phyloP scores from a whole-genome alignment of 2,329 filamentous ascomycete genomes.

The Calonectria crousiana region DNA sequence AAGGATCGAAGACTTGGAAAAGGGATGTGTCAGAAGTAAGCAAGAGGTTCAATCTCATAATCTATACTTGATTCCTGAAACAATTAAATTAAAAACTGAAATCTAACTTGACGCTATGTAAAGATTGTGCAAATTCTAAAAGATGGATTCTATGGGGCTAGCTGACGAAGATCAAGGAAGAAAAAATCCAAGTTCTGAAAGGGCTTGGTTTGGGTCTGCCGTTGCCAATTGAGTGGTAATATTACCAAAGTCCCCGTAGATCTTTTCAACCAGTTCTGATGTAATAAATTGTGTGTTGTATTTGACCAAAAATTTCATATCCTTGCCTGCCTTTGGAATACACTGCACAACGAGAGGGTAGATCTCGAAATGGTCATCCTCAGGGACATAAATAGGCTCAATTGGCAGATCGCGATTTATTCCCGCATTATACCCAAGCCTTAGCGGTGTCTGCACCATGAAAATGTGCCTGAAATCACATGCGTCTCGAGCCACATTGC shows the following conservation, averaged over 20 bases:
- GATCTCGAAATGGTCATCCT: not conserved
- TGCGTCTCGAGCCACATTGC: not conserved
- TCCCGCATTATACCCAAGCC: not conserved
- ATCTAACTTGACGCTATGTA: not conserved
- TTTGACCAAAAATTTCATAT: not conserved
- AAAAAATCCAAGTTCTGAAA: not conserved
- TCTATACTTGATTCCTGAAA: not conserved
- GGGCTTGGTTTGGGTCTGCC: not conserved
- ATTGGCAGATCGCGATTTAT: not conserved
- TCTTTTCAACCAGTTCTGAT: not conserved
- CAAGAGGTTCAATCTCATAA: no score
- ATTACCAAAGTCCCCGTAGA: not conserved
- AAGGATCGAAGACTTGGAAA: not conserved
- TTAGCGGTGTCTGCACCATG: not conserved
- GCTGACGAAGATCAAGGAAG: not conserved
- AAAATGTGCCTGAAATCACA: not conserved
- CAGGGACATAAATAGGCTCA: not conserved
- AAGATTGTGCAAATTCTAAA: not conserved
- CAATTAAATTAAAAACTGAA: not conserved
- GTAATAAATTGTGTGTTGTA: not conserved
- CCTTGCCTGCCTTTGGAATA: not conserved
- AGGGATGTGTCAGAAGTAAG: not conserved
- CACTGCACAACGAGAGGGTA: constrained; percentile 4
- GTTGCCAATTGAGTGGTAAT: not conserved
- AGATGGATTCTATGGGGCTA: not conserved